Evolutionary conservation across 306 rosid genomes (phyloP).

Genomic region (Herpetospermum pedunculosum): DNA sequence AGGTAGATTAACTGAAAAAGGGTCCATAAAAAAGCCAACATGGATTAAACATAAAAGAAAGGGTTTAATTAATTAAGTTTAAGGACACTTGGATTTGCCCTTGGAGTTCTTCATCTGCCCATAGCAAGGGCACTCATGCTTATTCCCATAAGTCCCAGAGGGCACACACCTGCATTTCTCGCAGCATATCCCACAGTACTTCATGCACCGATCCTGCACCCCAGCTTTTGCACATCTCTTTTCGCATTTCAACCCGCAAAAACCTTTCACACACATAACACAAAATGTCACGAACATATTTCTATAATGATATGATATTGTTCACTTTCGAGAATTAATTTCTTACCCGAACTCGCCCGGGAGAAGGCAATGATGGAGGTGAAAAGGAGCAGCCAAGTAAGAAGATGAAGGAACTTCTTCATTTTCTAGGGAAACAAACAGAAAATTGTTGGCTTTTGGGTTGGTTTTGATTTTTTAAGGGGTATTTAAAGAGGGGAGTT

Average conservation of each 20-base stretch:
- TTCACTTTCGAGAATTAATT: not conserved
- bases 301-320: not conserved
- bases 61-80: slow-evolving; percentile 20
- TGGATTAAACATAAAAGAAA: too few relatives aligned
- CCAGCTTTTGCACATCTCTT: slow-evolving; percentile 63
- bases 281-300: not conserved
- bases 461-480: not conserved
- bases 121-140: slow-evolving; percentile 89
- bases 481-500: not conserved
- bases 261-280: not conserved
- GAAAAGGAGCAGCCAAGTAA: slow-evolving; percentile 33
- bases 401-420: slow-evolving; percentile 41
- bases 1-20: not conserved
- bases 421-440: not conserved
- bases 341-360: slow-evolving; percentile 50
- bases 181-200: slow-evolving; percentile 77
- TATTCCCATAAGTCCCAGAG: slow-evolving; percentile 79
- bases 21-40: not conserved
- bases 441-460: not conserved
- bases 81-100: slow-evolving; percentile 78
- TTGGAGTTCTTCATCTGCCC: slow-evolving; percentile 62
- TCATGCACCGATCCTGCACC: slow-evolving; percentile 48
- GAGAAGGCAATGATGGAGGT: slow-evolving; percentile 38
- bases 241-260: slow-evolving; percentile 41
- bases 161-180: slow-evolving; percentile 72